phyloP scores from a whole-genome alignment of 2,329 filamentous ascomycete species.

The Teratosphaeria nubilosa region DNA sequence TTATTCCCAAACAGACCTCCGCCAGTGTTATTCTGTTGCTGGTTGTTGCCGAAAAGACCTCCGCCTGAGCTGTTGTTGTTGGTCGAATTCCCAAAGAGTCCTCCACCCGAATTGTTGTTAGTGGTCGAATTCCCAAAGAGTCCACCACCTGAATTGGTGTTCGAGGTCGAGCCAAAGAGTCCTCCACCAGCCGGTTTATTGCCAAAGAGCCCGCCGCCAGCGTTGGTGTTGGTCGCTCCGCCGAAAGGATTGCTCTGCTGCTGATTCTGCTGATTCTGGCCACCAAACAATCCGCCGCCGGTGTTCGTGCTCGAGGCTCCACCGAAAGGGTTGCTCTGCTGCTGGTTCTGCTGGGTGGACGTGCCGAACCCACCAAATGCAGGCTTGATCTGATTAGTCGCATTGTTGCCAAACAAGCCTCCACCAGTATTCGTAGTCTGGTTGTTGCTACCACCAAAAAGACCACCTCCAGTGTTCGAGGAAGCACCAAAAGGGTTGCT shows the following conservation, averaged over 20 bases:
- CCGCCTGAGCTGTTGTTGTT: conserved; percentile 14
- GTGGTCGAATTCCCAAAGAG: conserved; percentile 28
- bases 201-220: conserved; percentile 41
- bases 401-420: conserved; percentile 58
- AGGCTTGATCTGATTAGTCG: neutral
- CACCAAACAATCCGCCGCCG: conserved; percentile 36
- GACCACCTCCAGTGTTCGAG: conserved; percentile 14
- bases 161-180: conserved; percentile 14
- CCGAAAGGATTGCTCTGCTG: conserved; percentile 2
- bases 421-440: conserved; percentile 15
- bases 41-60: conserved; percentile 60
- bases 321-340: conserved; percentile 11
- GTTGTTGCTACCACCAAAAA: conserved; percentile 37
- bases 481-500: conserved; percentile 31
- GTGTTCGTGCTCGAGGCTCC: conserved; percentile 20
- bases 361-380: neutral
- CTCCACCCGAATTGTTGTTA: conserved; percentile 24
- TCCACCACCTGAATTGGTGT: conserved; percentile 31
- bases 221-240: neutral
- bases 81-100: conserved; percentile 37
- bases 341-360: conserved; percentile 7
- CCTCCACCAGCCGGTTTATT: conserved; percentile 48
- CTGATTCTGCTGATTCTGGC: conserved; percentile 5
- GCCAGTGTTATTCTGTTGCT: conserved; percentile 64
- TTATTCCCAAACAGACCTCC: conserved; percentile 9